Evolutionary conservation across 192 early-diverging fungal genomes (phyloP), one percentile per base, ranked within the genome.

Genomic region (Backusella australiensis): DNA sequence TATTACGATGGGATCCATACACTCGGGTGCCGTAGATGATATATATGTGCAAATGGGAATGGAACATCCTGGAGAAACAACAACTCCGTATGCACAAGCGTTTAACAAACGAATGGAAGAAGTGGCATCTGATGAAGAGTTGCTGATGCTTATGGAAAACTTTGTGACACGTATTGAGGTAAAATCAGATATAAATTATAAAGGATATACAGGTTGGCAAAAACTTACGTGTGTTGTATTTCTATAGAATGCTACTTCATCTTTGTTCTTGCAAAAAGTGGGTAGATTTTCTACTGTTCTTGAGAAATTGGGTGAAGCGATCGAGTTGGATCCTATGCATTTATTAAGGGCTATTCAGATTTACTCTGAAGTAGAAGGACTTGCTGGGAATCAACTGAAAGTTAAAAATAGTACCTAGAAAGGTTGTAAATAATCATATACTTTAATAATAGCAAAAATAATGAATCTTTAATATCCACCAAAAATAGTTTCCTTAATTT

Each of bases 331-430:
- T 74, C 88, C 89, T 3, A 83, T 77, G 35, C 88, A 92, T 49
- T 85, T 93, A 41, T 44, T 91, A 9, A 79, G 85, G 6, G 90
- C 91, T 15, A 75, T 92, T 66, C 91, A 92, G 75, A 89, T 91
- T 81, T 90, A 90, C 78, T 82, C 88, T 63, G 78, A 82, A 75
- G 78, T 83, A 9, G 74, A 80, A 68, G 82, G 85, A 19, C 52
- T 76, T 29, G 29, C 56, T 26, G 56, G 56, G 56, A 63, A 63
- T 12, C 21, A 63, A 63, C 12, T 29, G 12, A 63, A 23, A 23
- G 23, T 29, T 29, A 29, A 29, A 63, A 29, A 63, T 29, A 63
- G 29, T 29, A 29, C 4, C 26, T 4, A 26, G 21, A 63, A 63
- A 63, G 26, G 8, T 26, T 63, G 56, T 63, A 63, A 26, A 63